Base-by-base conservation (phyloP, 805 yeast species). In the Sugiyamaella smithiae region DNA sequence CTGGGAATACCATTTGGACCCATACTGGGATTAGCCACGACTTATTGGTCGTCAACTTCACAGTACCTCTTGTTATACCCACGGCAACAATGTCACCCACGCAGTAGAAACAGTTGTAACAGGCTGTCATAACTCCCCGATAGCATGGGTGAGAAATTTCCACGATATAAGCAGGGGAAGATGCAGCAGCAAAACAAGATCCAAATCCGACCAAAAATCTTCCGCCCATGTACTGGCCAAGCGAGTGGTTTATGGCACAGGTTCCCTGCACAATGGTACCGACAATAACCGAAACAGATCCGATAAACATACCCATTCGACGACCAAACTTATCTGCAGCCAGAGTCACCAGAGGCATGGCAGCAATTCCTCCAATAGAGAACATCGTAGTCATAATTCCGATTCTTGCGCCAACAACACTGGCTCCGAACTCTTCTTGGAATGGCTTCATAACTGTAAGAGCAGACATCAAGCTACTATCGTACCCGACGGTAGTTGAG, bases 121-220 rank as follows among this genome's bases (percentile, higher is more conserved):
- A 7, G 12, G 50, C 58, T 6, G 58, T 46, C 35, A 55, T 24
- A 11, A 50, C 42, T 24, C 58, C 58, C 25, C 55, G 42, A 28
- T 49, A 48, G 19, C 50, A 49, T 17, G 54, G 54, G 40, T 50
- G 54, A 12, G 53, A 28, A 17, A 50, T 37, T 20, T 53, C 52
- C n/a, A 50, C 55, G 43, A 49, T 29, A 23, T 51, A 51, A 7
- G 50, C 38, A 4, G 55, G 55, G 16, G 51, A 52, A 11, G 52
- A 52, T 14, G 55, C 24, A 3, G 42, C 43, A n/a, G 52, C 43
- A 11, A 51, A 14, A 25, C 35, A 20, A 5, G 40, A 40, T 5
- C 55, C 55, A 33, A 51, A 44, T 14, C 53, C 55, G 4, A 51
- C 38, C 22, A 51, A 22, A 37, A 51, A 51, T 20, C 55, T 3